Conservation (phyloP, 2,329 filamentous ascomycete species). For the Monosporascus sp. region DNA sequence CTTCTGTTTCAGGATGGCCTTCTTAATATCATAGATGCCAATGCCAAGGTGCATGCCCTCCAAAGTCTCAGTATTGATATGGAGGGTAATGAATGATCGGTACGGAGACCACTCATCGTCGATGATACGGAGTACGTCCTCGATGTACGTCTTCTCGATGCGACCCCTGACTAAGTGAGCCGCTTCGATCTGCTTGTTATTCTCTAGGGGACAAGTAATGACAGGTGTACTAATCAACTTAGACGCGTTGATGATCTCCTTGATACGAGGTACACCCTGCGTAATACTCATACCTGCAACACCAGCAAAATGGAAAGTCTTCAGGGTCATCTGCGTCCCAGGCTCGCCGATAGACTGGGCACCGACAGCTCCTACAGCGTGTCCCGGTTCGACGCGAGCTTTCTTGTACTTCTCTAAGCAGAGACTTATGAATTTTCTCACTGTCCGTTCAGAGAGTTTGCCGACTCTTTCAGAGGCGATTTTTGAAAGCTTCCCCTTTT, state of each 20-base stretch:
- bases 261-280: slow-evolving; percentile 98
- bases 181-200: slow-evolving; percentile 66
- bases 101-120: slow-evolving; percentile 84
- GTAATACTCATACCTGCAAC: slow-evolving; percentile 99
- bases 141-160: slow-evolving; percentile 90
- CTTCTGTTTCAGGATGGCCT: slow-evolving; percentile 73
- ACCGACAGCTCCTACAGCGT: slow-evolving; percentile 92
- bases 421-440: slow-evolving; percentile 70
- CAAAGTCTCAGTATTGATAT: slow-evolving; percentile 75
- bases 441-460: slow-evolving; percentile 72
- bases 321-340: slow-evolving; percentile 97
- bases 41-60: slow-evolving; percentile 79
- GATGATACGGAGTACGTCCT: slow-evolving; percentile 73
- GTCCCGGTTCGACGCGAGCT: slow-evolving; percentile 87
- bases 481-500: slow-evolving; percentile 18
- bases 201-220: slow-evolving; percentile 80
- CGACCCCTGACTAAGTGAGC: slow-evolving; percentile 89
- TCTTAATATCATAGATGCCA: slow-evolving; percentile 64
- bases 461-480: slow-evolving; percentile 61
- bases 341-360: slow-evolving; percentile 98
- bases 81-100: slow-evolving; percentile 71
- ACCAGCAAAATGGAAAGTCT: slow-evolving; percentile 99
- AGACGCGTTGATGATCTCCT: slow-evolving; percentile 99
- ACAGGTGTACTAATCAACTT: slow-evolving; percentile 91
- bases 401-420: slow-evolving; percentile 88